Evolutionary conservation across 1,139 yeast genomes (phyloP), one percentile per base, ranked within the genome.

Genomic region (Suhomyces bokatorum): DNA sequence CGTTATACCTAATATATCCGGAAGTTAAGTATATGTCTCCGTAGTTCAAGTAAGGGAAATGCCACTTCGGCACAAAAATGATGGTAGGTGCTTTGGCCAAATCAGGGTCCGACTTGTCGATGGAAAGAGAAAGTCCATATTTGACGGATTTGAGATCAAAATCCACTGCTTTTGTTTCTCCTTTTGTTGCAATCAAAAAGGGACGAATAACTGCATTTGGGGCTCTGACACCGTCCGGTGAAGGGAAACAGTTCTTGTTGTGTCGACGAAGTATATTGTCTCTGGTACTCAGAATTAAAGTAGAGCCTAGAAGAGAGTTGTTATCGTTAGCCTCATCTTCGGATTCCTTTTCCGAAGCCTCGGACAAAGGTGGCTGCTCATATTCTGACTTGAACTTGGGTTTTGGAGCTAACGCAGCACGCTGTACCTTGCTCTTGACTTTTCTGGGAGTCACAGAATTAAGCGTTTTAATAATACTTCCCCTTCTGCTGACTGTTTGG

Each of bases 141-240:
- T 63, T 64, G n/a, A 66, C 67, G 1, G 65, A 58, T 39, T 65
- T 64, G 46, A 85, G 53, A 50, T 83, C 81, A 58, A 87, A 87
- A 42, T 76, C 81, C 11, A 83, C 76, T 1, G 61, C 60, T 20
- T 63, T 60, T 4, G 76, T 62, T 12, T 69, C 66, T 0, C 96
- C 96, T 38, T 69, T 69, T 0, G 83, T 73, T 3, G 83, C 78
- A 4, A 80, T 62, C 1, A 87, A 81, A 53, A 75, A 87, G 1
- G 97, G 97, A 40, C 97, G 72, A 17, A 87, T 68, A 3, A 85
- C 76, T 0, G 96, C 88, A 45, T 77, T 76, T 2, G 77, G 73
- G 0, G 91, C 95, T 42, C 97, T 69, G 1, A 82, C 77, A 1
- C 95, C 95, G 48, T 77, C 78, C 3, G 78, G 73, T 1, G 77